Conservation (phyloP, 176 grass and related monocot species). For the Alloteropsis semialata region DNA sequence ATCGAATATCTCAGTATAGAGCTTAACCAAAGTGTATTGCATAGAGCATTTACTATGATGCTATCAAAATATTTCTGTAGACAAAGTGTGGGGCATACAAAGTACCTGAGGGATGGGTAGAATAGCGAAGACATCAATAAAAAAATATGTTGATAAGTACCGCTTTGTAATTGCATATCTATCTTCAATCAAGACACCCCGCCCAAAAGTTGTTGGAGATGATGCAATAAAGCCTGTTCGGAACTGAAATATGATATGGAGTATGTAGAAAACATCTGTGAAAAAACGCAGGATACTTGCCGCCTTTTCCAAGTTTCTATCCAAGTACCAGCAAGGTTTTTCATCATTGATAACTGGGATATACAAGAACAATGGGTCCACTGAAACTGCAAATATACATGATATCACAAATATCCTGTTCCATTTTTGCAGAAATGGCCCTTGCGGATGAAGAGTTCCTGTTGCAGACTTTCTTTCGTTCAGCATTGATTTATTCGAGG, state of each 20-base stretch:
- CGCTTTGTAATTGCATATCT: slow-evolving; percentile 61
- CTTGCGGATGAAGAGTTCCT: slow-evolving; percentile 74
- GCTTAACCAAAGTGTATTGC: neutral
- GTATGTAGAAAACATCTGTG: slow-evolving; percentile 86
- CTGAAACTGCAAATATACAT: slow-evolving; percentile 81
- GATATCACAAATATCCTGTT: slow-evolving; percentile 95
- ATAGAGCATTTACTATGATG: neutral
- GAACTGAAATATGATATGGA: slow-evolving; percentile 95
- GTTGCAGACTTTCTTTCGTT: slow-evolving; percentile 34
- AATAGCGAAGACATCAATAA: slow-evolving; percentile 81
- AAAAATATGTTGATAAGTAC: slow-evolving; percentile 78
- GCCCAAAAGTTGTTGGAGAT: slow-evolving; percentile 70
- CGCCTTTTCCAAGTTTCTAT: slow-evolving; percentile 59
- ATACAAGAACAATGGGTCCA: slow-evolving; percentile 92
- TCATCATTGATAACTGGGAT: slow-evolving; percentile 59
- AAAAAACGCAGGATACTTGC: slow-evolving; percentile 70
- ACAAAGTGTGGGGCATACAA: neutral
- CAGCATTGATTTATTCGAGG: slow-evolving; percentile 41
- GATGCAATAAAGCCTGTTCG: slow-evolving; percentile 78
- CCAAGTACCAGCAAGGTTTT: slow-evolving; percentile 65
- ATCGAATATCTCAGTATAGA: neutral
- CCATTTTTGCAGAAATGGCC: slow-evolving; percentile 91
- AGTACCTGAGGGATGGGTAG: slow-evolving; percentile 87
- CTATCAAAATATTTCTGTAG: neutral
- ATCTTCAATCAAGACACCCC: slow-evolving; percentile 65